A percentile compares a stretch with the other conserved stretches of the same genome.
These are phyloP conservation scores for Cornus kousa DNA, from an alignment of 148 eudicot species.

Conservation along the genomic window DNA sequence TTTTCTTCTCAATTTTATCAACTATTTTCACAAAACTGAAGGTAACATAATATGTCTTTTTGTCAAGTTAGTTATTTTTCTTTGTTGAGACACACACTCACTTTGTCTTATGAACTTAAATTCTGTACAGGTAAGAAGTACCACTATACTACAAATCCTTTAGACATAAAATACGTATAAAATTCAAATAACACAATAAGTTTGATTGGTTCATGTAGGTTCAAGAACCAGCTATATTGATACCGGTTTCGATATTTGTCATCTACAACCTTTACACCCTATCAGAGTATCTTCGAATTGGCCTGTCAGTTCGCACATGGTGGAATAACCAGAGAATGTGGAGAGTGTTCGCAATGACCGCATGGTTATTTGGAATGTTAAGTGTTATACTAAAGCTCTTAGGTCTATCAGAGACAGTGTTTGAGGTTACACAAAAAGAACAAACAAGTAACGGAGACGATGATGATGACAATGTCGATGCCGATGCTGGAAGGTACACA, in stretches of 20 bases:
- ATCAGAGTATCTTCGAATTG: constrained; percentile 17
- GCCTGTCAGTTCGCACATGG: constrained; percentile 27
- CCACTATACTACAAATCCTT: too few relatives aligned
- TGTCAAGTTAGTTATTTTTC: too few relatives aligned
- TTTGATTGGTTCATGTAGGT: background rate
- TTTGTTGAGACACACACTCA: too few relatives aligned
- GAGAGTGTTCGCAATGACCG: constrained; percentile 14
- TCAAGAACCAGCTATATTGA: constrained; percentile 2
- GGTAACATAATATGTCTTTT: too few relatives aligned
- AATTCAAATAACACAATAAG: too few relatives aligned
- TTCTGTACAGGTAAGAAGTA: too few relatives aligned
- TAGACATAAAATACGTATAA: too few relatives aligned
- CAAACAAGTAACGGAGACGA: background rate
- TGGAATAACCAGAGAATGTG: constrained; percentile 41
- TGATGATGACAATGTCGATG: background rate
- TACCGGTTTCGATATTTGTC: constrained; percentile 16
- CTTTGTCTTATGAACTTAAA: too few relatives aligned
- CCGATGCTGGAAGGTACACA: constrained; percentile 22
- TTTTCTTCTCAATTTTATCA: too few relatives aligned
- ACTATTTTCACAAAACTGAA: too few relatives aligned
- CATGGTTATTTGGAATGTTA: constrained; percentile 30
- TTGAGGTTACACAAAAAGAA: constrained; percentile 37
- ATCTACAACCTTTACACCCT: constrained; percentile 24
- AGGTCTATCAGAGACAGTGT: constrained; percentile 20
- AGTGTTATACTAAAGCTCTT: constrained; percentile 23